Evolutionary conservation across 2,329 filamentous ascomycete species (phyloP).

Genomic region (Periglandula ipomoeae): DNA sequence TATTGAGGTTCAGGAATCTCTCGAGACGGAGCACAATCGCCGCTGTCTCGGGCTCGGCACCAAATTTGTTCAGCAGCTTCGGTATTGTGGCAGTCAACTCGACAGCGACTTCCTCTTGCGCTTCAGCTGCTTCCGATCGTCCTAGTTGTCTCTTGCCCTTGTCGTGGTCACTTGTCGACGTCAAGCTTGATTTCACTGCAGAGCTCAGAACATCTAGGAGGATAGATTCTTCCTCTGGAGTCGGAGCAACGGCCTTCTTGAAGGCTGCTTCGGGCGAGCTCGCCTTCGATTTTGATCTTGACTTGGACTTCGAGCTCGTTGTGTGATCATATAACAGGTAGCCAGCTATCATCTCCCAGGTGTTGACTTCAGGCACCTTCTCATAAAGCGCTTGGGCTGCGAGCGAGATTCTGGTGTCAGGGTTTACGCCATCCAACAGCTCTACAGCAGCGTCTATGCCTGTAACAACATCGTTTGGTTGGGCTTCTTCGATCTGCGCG

Average conservation of each 20-base stretch:
- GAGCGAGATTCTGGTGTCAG: constrained; percentile 75
- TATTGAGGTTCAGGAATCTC: constrained; percentile 75
- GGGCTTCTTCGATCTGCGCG: constrained; percentile 51
- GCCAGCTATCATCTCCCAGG: constrained; percentile 82
- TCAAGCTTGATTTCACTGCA: constrained; percentile 66
- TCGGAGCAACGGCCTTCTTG: constrained; percentile 63
- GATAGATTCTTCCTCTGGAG: constrained; percentile 69
- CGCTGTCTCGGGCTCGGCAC: constrained; percentile 78
- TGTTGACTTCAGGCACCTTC: constrained; percentile 66
- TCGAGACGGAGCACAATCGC: constrained; percentile 79
- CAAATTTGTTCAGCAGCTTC: constrained; percentile 82
- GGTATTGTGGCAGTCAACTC: constrained; percentile 74
- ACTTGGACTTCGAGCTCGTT: constrained; percentile 42
- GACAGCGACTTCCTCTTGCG: constrained; percentile 69
- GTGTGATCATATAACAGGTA: constrained; percentile 93
- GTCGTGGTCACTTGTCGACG: constrained; percentile 56
- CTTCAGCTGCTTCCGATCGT: constrained; percentile 56
- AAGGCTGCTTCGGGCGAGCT: constrained; percentile 51
- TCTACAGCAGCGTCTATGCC: constrained; percentile 41
- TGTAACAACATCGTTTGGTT: constrained; percentile 34
- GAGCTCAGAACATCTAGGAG: constrained; percentile 81
- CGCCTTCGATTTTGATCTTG: constrained; percentile 42
- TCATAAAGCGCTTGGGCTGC: constrained; percentile 82
- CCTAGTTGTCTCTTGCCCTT: constrained; percentile 47
- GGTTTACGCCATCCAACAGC: constrained; percentile 52